phyloP scores from a whole-genome alignment of 2,329 filamentous ascomycete species.

The Fusarium coicis region DNA sequence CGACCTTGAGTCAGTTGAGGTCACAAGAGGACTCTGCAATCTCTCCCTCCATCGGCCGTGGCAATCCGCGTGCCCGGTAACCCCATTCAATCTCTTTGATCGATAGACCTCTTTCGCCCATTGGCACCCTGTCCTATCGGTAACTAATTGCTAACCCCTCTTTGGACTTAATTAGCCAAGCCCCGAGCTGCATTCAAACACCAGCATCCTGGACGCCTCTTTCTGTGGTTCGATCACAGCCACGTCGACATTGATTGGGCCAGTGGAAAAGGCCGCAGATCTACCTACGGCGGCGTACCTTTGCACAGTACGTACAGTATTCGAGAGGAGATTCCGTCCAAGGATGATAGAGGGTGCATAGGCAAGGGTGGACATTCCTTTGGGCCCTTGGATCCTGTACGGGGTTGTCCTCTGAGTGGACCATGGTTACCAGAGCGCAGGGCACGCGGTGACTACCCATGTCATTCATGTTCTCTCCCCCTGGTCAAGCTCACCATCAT shows the following conservation, averaged over 20 bases:
- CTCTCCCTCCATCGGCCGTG: constrained; percentile 39
- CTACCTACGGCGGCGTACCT: constrained; percentile 31
- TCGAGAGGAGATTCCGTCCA: constrained; percentile 18
- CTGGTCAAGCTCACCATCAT: constrained; percentile 40
- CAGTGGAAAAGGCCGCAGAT: constrained; percentile 47
- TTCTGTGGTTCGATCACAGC: constrained; percentile 39
- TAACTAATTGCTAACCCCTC: constrained; percentile 43
- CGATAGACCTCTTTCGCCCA: constrained; percentile 34
- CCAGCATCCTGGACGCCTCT: constrained; percentile 42
- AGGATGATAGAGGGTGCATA: background rate
- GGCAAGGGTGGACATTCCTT: constrained; percentile 40
- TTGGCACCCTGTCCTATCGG: constrained; percentile 44
- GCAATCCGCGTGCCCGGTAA: constrained; percentile 43
- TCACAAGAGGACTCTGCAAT: constrained; percentile 45
- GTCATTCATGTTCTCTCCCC: constrained; percentile 30
- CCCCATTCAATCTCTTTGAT: constrained; percentile 40
- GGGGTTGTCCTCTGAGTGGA: constrained; percentile 35
- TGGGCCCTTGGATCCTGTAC: constrained; percentile 38
- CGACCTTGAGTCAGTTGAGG: constrained; percentile 42
- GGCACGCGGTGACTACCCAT: constrained; percentile 36
- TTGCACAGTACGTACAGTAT: constrained; percentile 41
- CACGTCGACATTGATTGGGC: constrained; percentile 43
- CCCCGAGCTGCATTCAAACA: constrained; percentile 43
- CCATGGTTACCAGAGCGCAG: constrained; percentile 32
- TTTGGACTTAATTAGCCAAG: constrained; percentile 42